Conservation (phyloP, 345 rosid genomes). For the Citrus glauca region DNA sequence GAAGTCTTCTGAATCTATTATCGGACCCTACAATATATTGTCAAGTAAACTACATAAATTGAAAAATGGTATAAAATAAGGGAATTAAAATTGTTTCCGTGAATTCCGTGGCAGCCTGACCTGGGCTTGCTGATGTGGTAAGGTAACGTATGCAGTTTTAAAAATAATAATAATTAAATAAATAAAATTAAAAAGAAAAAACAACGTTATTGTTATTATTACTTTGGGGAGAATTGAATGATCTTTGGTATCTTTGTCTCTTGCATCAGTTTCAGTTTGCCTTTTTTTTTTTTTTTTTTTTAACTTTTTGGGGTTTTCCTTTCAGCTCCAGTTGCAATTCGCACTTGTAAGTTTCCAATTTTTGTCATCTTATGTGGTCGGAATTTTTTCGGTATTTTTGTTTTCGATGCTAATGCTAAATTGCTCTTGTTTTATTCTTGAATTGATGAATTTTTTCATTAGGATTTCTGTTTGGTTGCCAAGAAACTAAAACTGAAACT, state of each 20-base stretch:
- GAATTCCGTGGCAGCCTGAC: background rate
- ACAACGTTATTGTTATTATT: background rate
- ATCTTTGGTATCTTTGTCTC: background rate
- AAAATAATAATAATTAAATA: background rate
- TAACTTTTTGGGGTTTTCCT: background rate
- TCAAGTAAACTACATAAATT: background rate
- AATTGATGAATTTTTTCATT: background rate
- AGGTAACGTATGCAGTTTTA: background rate
- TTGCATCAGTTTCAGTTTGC: background rate
- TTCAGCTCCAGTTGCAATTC: background rate
- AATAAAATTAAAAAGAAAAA: background rate
- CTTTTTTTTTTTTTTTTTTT: background rate
- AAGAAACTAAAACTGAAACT: slow-evolving; percentile 1
- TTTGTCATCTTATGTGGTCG: background rate
- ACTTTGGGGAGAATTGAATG: too few species aligned
- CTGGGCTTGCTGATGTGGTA: background rate
- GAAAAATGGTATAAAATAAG: background rate
- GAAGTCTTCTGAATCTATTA: too few species aligned
- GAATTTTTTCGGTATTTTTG: too few species aligned
- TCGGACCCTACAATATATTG: background rate
- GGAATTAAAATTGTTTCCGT: background rate
- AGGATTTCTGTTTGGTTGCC: background rate
- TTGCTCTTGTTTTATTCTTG: background rate
- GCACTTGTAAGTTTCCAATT: background rate
- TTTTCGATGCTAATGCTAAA: too few species aligned